A percentile compares a stretch with the other conserved stretches of the same genome.
These are phyloP conservation scores for Aspergillus pseudonomiae DNA, from an alignment of 2,329 filamentous ascomycete species.

Conservation along the genomic window DNA sequence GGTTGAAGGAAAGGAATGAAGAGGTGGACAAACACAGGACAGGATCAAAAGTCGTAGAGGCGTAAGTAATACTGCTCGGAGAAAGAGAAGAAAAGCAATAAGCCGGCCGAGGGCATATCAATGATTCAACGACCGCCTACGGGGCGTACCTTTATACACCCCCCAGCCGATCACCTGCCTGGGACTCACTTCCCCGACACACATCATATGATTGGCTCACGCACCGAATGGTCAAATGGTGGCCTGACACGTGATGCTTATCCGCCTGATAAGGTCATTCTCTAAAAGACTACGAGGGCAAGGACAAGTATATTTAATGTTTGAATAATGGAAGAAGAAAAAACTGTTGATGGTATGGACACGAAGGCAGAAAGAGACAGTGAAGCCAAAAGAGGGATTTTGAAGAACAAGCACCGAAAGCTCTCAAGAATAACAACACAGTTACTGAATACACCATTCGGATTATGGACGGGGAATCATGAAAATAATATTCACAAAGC, in stretches of 20 bases:
- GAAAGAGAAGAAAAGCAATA: not conserved
- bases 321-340: not conserved
- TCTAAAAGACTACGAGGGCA: not conserved
- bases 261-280: slow-evolving; percentile 1
- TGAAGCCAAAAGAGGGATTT: not conserved
- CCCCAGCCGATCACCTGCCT: slow-evolving; percentile 12
- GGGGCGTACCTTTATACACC: not conserved
- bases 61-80: not conserved
- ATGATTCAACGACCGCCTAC: not conserved
- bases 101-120: not conserved
- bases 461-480: slow-evolving; percentile 35
- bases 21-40: not conserved
- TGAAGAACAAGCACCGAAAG: not conserved
- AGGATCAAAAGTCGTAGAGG: not conserved
- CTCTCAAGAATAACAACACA: slow-evolving; percentile 3
- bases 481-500: slow-evolving; percentile 33
- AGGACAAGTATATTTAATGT: not conserved
- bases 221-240: slow-evolving; percentile 1
- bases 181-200: not conserved
- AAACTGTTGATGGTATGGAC: not conserved
- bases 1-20: not conserved
- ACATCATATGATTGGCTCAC: slow-evolving; percentile 17
- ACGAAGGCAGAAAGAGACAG: not conserved
- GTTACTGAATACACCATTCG: slow-evolving; percentile 8
- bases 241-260: slow-evolving; percentile 13